A percentile compares a stretch with the other conserved stretches of the same genome.
Conservation (phyloP, 495 filamentous ascomycete species). For the Penicillium riverlandense region DNA sequence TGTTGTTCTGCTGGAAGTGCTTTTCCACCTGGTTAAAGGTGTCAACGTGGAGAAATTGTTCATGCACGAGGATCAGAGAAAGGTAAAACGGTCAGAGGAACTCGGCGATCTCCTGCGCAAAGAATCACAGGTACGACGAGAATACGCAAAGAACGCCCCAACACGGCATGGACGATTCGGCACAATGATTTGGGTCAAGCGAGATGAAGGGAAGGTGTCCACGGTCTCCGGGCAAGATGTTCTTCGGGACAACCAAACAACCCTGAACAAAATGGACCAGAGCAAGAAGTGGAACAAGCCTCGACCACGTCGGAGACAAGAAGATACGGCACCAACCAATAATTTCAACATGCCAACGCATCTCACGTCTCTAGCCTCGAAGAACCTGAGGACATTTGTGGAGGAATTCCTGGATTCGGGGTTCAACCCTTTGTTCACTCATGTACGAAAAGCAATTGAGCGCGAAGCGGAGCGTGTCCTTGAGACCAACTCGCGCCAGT, state of each 20-base stretch:
- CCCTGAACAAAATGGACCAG: conserved; percentile 81
- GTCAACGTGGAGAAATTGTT: conserved; percentile 83
- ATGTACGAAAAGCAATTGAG: conserved; percentile 84
- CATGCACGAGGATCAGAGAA: conserved; percentile 65
- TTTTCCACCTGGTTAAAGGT: conserved; percentile 89
- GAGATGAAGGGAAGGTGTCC: conserved; percentile 69
- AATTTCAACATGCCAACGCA: conserved; percentile 70
- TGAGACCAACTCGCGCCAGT: conserved; percentile 66
- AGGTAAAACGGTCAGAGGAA: conserved; percentile 62
- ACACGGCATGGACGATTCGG: conserved; percentile 92
- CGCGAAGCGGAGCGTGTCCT: conserved; percentile 81
- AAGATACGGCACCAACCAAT: conserved; percentile 52
- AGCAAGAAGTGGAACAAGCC: conserved; percentile 88
- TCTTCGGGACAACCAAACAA: conserved; percentile 63
- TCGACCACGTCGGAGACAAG: conserved; percentile 51
- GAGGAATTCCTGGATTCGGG: conserved; percentile 92
- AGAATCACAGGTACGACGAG: conserved; percentile 71
- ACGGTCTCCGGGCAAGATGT: conserved; percentile 85
- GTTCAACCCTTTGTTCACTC: conserved; percentile 88
- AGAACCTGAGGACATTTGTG: conserved; percentile 72
- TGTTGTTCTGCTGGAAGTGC: conserved; percentile 73
- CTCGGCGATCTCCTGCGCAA: conserved; percentile 64
- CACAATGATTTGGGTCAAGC: conserved; percentile 94
- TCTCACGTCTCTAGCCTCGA: conserved; percentile 59
- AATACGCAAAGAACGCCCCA: conserved; percentile 71